A percentile compares a stretch with the other conserved stretches of the same genome.
These are phyloP conservation scores for Glaciozyma martinii DNA, from an alignment of 768 basidiomycete genomes.

Conservation along the genomic window DNA sequence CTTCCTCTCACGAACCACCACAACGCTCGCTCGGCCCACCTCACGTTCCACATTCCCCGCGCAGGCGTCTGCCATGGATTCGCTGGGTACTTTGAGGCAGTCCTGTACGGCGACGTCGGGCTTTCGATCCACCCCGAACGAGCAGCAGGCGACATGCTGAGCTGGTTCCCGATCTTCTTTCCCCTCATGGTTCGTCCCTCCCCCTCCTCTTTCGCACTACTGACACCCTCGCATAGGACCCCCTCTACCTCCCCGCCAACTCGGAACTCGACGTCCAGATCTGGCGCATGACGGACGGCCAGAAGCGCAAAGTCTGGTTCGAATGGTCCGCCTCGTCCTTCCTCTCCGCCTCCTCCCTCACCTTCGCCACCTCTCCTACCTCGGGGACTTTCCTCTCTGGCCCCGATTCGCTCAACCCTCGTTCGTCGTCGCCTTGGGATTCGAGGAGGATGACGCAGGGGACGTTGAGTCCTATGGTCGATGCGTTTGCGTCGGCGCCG, in stretches of 20 bases:
- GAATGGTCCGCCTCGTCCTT: constrained; percentile 97
- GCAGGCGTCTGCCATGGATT: constrained; percentile 88
- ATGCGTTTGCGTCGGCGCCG: constrained; percentile 29
- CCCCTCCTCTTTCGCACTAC: not conserved
- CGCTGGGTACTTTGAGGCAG: constrained; percentile 94
- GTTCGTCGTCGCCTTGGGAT: constrained; percentile 5
- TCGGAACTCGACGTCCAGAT: constrained; percentile 86
- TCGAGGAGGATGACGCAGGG: not conserved
- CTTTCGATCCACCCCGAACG: constrained; percentile 71
- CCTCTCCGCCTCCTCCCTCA: constrained; percentile 51
- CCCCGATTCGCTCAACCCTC: constrained; percentile 14
- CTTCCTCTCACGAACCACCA: constrained; percentile 91
- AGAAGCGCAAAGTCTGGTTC: constrained; percentile 77
- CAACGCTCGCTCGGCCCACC: constrained; percentile 75
- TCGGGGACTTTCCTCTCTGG: constrained; percentile 29
- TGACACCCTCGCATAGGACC: constrained; percentile 54
- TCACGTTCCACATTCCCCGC: constrained; percentile 87
- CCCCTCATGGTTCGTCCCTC: constrained; percentile 65
- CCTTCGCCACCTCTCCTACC: constrained; percentile 34
- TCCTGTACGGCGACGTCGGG: constrained; percentile 79
- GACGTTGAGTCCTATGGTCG: constrained; percentile 1
- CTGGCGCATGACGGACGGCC: constrained; percentile 83
- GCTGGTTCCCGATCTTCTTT: constrained; percentile 98
- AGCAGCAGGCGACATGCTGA: constrained; percentile 86
- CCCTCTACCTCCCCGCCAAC: constrained; percentile 82